Evolutionary conservation across 768 basidiomycete species (phyloP), one percentile per base, ranked within the genome.

Genomic region (Omphalotus guepiniiformis): DNA sequence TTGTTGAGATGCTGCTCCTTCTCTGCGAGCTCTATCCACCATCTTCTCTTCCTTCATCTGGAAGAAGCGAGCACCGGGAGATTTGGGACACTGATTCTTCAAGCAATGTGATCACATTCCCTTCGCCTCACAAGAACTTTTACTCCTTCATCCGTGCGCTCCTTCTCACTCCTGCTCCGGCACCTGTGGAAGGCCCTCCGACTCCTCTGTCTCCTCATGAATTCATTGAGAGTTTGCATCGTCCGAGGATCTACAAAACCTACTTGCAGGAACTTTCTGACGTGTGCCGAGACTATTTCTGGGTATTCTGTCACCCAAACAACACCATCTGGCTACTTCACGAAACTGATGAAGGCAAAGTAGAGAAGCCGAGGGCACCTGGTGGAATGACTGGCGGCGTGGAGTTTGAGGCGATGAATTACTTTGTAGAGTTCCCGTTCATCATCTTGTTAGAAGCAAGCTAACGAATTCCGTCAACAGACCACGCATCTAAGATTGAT

Each of bases 351-450:
- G 86, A 92, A 60, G 78, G 69, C 2, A 79, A 80, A 50, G 91
- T 92, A 3, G 94, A 96, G 66, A 88, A 84, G 59, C 93, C 93
- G 12, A 76, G 88, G 48, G 95, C 96, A 11, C 96, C 96, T 2
- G 92, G 93, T 4, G 95, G 96, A 13, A 97, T 98, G 84, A 97
- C 96, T 0, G 96, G 95, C 5, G 96, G 96, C 4, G 96, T 99
- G 11, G 96, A 99, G 60, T 94, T 85, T 60, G 96, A 99, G 68
- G 95, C 95, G 3, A 95, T 97, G 83, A 78, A 79, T 13, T 98
- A 97, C 65, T 82, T 94, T 58, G 95, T 98, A 57, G 54, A 89
- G 71, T n/a, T 45, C 40, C 12, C 27, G 50, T 45, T 44, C 30
- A 23, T 26, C 37, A 44, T 8, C 19, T 27, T 11, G 18, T 18